phyloP scores from a whole-genome alignment of 176 grass and related monocot genomes.

The Microstegium vimineum region DNA sequence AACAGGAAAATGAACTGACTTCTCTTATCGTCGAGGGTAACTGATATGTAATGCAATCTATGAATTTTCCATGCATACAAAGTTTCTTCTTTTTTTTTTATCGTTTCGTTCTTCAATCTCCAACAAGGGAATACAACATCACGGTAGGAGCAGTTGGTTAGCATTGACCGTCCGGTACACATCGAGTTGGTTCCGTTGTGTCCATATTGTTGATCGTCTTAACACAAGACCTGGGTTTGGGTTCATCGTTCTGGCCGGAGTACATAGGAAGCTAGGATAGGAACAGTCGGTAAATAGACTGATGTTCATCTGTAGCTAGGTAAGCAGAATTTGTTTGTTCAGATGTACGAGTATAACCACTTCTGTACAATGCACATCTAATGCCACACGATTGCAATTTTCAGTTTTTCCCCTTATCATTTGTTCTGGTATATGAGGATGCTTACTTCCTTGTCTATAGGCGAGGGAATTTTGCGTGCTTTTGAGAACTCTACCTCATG shows the following conservation, averaged over 20 bases:
- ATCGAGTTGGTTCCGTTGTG: neutral
- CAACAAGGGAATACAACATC: neutral
- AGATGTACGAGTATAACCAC: neutral
- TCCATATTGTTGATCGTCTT: neutral
- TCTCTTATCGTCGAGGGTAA: conserved; percentile 59
- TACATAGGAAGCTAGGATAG: conserved; percentile 26
- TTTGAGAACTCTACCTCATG: too few species aligned
- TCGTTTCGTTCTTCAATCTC: neutral
- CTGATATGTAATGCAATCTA: conserved; percentile 1
- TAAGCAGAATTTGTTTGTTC: neutral
- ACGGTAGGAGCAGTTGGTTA: conserved; percentile 10
- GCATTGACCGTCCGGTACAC: conserved; percentile 3
- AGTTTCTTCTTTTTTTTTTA: too few species aligned
- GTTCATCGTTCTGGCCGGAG: neutral
- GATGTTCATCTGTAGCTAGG: conserved; percentile 8
- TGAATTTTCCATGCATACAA: neutral
- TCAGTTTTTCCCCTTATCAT: too few species aligned
- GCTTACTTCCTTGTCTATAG: too few species aligned
- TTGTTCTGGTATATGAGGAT: too few species aligned
- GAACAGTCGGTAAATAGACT: neutral
- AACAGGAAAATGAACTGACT: conserved; percentile 69
- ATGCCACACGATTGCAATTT: too few species aligned
- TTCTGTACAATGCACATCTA: neutral
- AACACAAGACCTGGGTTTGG: neutral
- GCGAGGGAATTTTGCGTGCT: too few species aligned